Conservation (phyloP, 2,329 filamentous ascomycete genomes). For the Fusarium continuum region DNA sequence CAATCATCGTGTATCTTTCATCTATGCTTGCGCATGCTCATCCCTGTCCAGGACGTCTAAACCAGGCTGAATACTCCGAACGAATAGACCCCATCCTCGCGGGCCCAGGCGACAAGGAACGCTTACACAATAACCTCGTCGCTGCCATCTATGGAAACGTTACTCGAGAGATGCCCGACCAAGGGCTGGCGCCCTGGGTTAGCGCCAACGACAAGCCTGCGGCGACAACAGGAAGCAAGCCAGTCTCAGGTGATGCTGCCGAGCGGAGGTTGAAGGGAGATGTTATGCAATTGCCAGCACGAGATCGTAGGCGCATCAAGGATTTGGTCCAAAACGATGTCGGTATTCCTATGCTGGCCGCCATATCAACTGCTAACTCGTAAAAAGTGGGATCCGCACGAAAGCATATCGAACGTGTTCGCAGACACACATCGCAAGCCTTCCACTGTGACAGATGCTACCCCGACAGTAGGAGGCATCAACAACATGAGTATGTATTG, state of each 20-base stretch:
- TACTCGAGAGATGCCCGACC: conserved; percentile 73
- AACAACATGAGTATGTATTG: conserved; percentile 78
- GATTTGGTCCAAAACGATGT: conserved; percentile 71
- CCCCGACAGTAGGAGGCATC: conserved; percentile 76
- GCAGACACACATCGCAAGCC: conserved; percentile 59
- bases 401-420: conserved; percentile 63
- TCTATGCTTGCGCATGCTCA: conserved; percentile 41
- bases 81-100: conserved; percentile 68
- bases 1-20: conserved; percentile 3
- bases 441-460: conserved; percentile 65
- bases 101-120: conserved; percentile 67
- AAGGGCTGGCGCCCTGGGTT: conserved; percentile 74
- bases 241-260: conserved; percentile 70
- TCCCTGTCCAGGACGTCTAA: conserved; percentile 63
- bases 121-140: conserved; percentile 74
- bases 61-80: conserved; percentile 68
- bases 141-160: conserved; percentile 75
- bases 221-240: conserved; percentile 65
- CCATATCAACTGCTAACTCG: conserved; percentile 28
- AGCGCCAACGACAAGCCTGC: conserved; percentile 75
- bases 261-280: conserved; percentile 73
- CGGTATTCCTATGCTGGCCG: conserved; percentile 43
- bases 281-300: conserved; percentile 74
- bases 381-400: conserved; percentile 62
- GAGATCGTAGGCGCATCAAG: conserved; percentile 73